These are phyloP conservation scores for Pseudocercospora cruenta DNA, from an alignment of 2,329 filamentous ascomycete genomes.

Conservation along the genomic window DNA sequence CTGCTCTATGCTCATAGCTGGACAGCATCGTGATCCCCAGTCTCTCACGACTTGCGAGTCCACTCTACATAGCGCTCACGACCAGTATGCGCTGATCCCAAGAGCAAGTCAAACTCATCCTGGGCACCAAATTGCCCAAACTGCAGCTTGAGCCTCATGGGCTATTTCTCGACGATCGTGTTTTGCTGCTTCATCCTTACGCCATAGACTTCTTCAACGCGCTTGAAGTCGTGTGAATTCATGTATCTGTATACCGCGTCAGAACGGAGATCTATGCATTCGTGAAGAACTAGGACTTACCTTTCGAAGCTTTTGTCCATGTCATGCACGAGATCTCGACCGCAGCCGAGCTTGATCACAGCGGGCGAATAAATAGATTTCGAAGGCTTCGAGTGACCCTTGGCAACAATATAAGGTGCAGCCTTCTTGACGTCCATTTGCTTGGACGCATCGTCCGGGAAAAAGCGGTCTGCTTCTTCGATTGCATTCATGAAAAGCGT, in stretches of 20 bases:
- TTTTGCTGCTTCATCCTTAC: constrained; percentile 21
- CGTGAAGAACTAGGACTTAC: not conserved
- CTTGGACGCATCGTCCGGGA: not conserved
- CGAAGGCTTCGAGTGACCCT: not conserved
- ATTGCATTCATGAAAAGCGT: constrained; percentile 26
- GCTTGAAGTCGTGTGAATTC: constrained; percentile 15
- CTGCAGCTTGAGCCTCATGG: constrained; percentile 16
- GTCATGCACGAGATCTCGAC: constrained; percentile 1
- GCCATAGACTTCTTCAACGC: not conserved
- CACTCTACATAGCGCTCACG: constrained; percentile 29
- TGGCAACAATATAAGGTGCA: not conserved
- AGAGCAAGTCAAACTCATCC: constrained; percentile 23
- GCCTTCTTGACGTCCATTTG: not conserved
- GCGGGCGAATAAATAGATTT: not conserved
- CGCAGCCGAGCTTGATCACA: not conserved
- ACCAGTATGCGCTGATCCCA: constrained; percentile 15
- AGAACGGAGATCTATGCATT: not conserved
- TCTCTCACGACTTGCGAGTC: not conserved
- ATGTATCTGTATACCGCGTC: not conserved
- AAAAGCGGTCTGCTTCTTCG: not conserved
- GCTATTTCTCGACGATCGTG: constrained; percentile 29
- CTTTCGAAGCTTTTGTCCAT: not conserved
- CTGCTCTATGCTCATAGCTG: too few relatives aligned
- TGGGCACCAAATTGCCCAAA: constrained; percentile 14
- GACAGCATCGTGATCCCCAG: too few relatives aligned